Evolutionary conservation across 2,329 filamentous ascomycete genomes (phyloP).

Genomic region (Waltergamsia citrina): DNA sequence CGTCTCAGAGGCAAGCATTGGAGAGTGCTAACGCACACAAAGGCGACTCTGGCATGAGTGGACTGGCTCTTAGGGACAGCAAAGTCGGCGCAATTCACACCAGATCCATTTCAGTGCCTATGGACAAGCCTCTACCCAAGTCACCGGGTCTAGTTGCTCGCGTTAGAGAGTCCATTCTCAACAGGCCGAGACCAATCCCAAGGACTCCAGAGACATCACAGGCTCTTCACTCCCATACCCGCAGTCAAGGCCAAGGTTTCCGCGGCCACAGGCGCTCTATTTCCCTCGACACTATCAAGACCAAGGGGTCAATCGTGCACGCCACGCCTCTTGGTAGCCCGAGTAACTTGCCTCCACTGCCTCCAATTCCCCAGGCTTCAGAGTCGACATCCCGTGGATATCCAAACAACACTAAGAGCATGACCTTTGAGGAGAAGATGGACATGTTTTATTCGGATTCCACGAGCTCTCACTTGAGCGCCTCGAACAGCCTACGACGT

Average conservation of each 20-base stretch:
- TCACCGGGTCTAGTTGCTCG: background rate
- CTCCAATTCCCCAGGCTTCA: constrained; percentile 30
- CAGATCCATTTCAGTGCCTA: background rate
- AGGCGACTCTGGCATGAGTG: too few relatives aligned
- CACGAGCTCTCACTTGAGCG: constrained; percentile 9
- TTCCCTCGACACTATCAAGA: constrained; percentile 36
- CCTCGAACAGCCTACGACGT: constrained; percentile 12
- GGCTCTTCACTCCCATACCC: constrained; percentile 2
- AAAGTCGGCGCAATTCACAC: too few relatives aligned
- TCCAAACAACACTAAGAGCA: constrained; percentile 45
- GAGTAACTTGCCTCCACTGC: constrained; percentile 41
- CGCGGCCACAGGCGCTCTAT: constrained; percentile 34
- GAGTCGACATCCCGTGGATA: constrained; percentile 9
- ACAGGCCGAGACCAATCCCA: constrained; percentile 45
- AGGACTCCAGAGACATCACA: constrained; percentile 3
- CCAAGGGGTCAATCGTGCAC: constrained; percentile 34
- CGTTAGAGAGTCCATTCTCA: constrained; percentile 24
- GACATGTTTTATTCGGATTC: constrained; percentile 33
- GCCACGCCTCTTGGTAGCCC: constrained; percentile 29
- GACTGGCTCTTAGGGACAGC: too few relatives aligned
- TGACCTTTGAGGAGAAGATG: constrained; percentile 51
- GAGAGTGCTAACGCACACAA: too few relatives aligned
- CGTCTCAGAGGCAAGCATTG: too few relatives aligned
- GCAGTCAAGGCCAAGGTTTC: constrained; percentile 3
- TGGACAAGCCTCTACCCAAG: background rate